Evolutionary conservation across 2,329 filamentous ascomycete genomes (phyloP).

Genomic region (Botrytis porri): DNA sequence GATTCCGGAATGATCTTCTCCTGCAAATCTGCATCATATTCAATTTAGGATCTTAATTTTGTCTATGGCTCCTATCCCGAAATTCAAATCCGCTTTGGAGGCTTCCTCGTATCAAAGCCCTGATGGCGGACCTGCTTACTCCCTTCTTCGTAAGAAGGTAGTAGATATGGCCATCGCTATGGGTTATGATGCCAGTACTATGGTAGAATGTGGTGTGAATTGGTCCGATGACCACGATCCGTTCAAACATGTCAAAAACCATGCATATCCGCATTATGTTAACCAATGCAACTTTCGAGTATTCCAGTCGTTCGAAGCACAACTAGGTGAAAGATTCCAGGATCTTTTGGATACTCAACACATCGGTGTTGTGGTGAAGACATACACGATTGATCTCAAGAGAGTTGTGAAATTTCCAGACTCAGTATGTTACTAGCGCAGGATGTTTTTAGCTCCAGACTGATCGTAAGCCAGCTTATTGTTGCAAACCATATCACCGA

Average conservation of each 20-base stretch:
- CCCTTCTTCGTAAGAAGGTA: conserved; percentile 2
- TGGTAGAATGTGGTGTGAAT: conserved; percentile 12
- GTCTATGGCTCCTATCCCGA: neutral
- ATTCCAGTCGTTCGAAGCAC: neutral
- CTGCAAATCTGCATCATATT: too few species aligned
- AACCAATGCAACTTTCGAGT: conserved; percentile 11
- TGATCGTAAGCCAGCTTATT: neutral
- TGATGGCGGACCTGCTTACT: conserved; percentile 7
- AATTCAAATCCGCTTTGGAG: conserved; percentile 7
- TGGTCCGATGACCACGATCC: conserved; percentile 18
- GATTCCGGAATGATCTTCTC: too few species aligned
- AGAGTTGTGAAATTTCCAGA: conserved; percentile 2
- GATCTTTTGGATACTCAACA: neutral
- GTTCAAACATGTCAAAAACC: neutral
- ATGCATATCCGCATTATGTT: neutral
- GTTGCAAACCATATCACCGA: conserved; percentile 7
- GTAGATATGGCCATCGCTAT: conserved; percentile 11
- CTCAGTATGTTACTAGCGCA: neutral
- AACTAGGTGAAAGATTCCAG: neutral
- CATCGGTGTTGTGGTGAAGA: neutral
- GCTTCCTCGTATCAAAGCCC: conserved; percentile 18
- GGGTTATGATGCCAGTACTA: conserved; percentile 19
- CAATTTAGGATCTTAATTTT: neutral
- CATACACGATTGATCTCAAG: neutral
- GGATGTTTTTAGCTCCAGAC: neutral